Conservation (phyloP, 2,329 filamentous ascomycete genomes). For the Claviceps cyperi region DNA sequence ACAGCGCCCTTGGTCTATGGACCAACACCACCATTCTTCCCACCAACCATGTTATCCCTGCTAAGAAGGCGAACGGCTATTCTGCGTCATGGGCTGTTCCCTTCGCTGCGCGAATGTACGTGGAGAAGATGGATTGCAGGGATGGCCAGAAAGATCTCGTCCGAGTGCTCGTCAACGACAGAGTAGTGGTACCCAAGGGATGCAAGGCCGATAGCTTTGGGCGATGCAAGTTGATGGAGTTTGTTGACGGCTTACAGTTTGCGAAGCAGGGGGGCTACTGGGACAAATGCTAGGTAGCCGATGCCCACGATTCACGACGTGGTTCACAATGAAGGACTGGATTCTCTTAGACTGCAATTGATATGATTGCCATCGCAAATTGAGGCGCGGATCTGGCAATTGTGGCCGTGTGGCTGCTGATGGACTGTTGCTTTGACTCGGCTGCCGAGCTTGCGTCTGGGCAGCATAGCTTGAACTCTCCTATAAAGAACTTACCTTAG, state of each 20-base stretch:
- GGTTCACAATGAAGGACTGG: too few relatives aligned
- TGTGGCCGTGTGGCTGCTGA: too few relatives aligned
- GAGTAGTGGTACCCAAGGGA: constrained; percentile 55
- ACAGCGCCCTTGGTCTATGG: constrained; percentile 66
- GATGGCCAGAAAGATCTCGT: constrained; percentile 50
- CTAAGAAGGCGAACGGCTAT: constrained; percentile 48
- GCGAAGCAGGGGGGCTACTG: constrained; percentile 58
- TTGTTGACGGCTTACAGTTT: constrained; percentile 64
- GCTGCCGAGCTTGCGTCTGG: too few relatives aligned
- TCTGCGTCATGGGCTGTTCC: constrained; percentile 68
- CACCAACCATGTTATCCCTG: constrained; percentile 33
- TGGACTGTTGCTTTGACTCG: too few relatives aligned
- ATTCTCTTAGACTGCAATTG: too few relatives aligned
- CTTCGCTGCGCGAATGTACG: constrained; percentile 67
- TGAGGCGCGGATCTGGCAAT: too few relatives aligned
- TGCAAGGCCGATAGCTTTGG: constrained; percentile 60
- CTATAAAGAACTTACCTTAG: too few relatives aligned
- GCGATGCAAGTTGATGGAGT: constrained; percentile 53
- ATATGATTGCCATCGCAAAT: too few relatives aligned
- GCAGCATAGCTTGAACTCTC: too few relatives aligned
- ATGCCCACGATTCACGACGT: too few relatives aligned
- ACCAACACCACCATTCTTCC: constrained; percentile 44
- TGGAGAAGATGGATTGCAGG: constrained; percentile 71
- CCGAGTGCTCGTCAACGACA: constrained; percentile 69
- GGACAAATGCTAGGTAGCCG: constrained; percentile 38